These are phyloP conservation scores for Colletotrichum plurivorum DNA, from an alignment of 2,329 filamentous ascomycete species.

Conservation along the genomic window DNA sequence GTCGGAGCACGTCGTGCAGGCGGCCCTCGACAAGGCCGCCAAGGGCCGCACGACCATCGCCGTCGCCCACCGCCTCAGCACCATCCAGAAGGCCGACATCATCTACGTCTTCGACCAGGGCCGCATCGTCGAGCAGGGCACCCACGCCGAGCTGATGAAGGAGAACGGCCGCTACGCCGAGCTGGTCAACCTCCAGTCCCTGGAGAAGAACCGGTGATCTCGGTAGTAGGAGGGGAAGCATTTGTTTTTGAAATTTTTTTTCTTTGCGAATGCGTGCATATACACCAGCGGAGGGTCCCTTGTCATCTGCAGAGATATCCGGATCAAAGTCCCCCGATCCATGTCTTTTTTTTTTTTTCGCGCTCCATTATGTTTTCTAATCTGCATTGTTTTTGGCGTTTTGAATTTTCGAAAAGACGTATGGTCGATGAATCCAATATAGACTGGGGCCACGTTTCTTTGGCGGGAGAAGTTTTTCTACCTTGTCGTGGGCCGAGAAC, in stretches of 20 bases:
- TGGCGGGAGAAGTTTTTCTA: no score
- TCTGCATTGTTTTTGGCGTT: constrained; percentile 37
- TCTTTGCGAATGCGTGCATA: constrained; percentile 19
- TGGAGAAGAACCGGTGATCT: constrained; percentile 69
- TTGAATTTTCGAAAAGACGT: neutral
- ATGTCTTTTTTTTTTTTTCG: constrained; percentile 24
- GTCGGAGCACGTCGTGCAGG: constrained; percentile 85
- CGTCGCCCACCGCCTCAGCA: constrained; percentile 91
- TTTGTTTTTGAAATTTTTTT: constrained; percentile 14
- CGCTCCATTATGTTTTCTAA: no score
- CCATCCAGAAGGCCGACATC: constrained; percentile 93
- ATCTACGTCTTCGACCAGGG: constrained; percentile 98
- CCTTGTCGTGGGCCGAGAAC: neutral
- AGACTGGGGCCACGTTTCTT: no score
- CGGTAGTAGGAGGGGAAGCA: neutral
- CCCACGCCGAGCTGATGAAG: constrained; percentile 80
- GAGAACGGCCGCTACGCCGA: constrained; percentile 82
- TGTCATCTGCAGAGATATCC: constrained; percentile 34
- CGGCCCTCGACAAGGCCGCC: constrained; percentile 84
- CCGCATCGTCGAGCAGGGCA: constrained; percentile 86
- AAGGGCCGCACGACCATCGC: constrained; percentile 92
- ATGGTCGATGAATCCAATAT: neutral
- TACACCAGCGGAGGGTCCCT: constrained; percentile 10
- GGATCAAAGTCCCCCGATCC: constrained; percentile 25
- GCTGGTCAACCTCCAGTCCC: constrained; percentile 83